phyloP scores from a whole-genome alignment of 768 basidiomycete genomes.

The Pisolithus marmoratus region DNA sequence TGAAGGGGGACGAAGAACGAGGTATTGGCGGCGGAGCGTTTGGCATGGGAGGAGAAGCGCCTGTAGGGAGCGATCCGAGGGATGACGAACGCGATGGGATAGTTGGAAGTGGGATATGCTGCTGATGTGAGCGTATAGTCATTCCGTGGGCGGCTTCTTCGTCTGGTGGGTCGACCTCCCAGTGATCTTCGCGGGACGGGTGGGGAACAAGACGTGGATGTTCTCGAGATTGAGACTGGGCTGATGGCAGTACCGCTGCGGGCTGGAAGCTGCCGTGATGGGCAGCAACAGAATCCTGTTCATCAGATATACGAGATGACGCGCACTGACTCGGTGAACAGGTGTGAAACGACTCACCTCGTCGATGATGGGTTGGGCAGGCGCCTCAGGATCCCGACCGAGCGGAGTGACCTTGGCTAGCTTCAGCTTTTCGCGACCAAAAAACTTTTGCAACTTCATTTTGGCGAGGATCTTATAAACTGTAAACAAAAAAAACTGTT shows the following conservation, averaged over 20 bases:
- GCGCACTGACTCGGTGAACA: background rate
- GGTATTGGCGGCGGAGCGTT: constrained; percentile 16
- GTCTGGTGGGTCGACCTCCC: constrained; percentile 37
- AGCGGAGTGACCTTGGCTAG: constrained; percentile 23
- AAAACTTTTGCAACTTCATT: constrained; percentile 55
- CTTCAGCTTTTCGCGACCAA: constrained; percentile 46
- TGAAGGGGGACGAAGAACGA: constrained; percentile 46
- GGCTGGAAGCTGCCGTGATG: constrained; percentile 13
- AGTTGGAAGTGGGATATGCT: constrained; percentile 22
- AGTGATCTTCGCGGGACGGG: constrained; percentile 37
- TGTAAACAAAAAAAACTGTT: background rate
- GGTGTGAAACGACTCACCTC: constrained; percentile 16
- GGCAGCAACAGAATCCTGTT: constrained; percentile 21
- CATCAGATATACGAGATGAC: background rate
- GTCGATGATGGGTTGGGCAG: constrained; percentile 21
- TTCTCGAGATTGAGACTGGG: constrained; percentile 2
- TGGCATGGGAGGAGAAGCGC: constrained; percentile 34
- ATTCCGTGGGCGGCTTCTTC: constrained; percentile 19
- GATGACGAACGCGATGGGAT: constrained; percentile 48
- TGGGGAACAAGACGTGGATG: constrained; percentile 28
- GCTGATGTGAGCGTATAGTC: constrained; percentile 20
- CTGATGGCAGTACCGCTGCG: constrained; percentile 1
- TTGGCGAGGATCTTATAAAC: constrained; percentile 4
- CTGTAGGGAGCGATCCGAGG: constrained; percentile 38
- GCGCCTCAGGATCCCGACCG: constrained; percentile 17